A percentile compares a stretch with the other conserved stretches of the same genome.
These are phyloP conservation scores for Elaeis oleifera DNA, from an alignment of 202 grass and related monocot genomes.

Conservation along the genomic window DNA sequence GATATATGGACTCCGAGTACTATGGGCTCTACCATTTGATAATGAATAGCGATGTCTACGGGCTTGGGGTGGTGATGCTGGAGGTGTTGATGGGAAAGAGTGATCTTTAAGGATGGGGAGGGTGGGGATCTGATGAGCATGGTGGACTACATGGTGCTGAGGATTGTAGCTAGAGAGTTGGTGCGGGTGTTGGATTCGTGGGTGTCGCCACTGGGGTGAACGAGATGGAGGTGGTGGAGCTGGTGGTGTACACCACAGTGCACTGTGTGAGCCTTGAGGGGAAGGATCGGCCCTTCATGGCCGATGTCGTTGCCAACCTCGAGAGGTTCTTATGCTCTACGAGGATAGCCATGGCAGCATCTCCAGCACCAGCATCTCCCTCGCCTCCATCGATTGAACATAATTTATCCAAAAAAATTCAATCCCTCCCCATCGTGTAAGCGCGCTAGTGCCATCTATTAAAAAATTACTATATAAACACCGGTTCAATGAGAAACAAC, in stretches of 20 bases:
- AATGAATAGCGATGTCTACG: slow-evolving; percentile 52
- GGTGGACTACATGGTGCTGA: slow-evolving; percentile 58
- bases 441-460: too few relatives aligned
- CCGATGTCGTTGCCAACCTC: slow-evolving; percentile 67
- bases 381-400: slow-evolving; percentile 46
- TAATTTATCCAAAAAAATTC: too few relatives aligned
- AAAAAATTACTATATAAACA: too few relatives aligned
- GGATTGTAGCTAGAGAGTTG: slow-evolving; percentile 46
- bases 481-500: too few relatives aligned
- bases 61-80: slow-evolving; percentile 29
- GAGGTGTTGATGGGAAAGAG: too few relatives aligned
- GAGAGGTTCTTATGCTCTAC: slow-evolving; percentile 67
- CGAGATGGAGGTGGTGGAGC: slow-evolving; percentile 74
- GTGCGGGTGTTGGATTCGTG: slow-evolving; percentile 45
- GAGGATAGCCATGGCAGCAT: slow-evolving; percentile 40
- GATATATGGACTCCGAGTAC: too few relatives aligned
- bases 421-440: too few relatives aligned
- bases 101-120: slow-evolving; percentile 6
- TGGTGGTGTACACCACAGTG: slow-evolving; percentile 61
- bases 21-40: too few relatives aligned
- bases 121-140: slow-evolving; percentile 45
- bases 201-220: slow-evolving; percentile 18
- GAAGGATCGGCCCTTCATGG: slow-evolving; percentile 55
- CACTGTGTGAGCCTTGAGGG: slow-evolving; percentile 69
- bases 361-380: neutral